Conservation (phyloP, 495 filamentous ascomycete species). For the Mycothermus thermophilus region DNA sequence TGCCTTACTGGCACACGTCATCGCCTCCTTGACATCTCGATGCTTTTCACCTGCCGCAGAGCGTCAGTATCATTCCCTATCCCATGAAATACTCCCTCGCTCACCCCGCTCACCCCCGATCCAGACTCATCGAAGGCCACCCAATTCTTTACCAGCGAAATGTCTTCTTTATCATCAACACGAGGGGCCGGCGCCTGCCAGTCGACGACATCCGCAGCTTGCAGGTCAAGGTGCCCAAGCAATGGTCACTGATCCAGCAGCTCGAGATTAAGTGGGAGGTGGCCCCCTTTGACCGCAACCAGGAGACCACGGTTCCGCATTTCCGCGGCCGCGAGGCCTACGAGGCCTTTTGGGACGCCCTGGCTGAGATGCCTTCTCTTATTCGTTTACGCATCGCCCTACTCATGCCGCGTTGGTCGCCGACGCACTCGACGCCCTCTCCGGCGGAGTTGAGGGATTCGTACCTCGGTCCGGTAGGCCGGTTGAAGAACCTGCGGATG, state of each 20-base stretch:
- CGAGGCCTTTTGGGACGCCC: constrained; percentile 9
- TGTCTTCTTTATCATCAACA: constrained; percentile 7
- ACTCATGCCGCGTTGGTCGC: background rate
- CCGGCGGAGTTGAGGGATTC: background rate
- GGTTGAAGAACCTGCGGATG: constrained; percentile 1
- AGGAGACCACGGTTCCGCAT: constrained; percentile 6
- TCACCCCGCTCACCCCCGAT: background rate
- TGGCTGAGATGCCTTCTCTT: constrained; percentile 8
- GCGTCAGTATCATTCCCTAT: too few species aligned
- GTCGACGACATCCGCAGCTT: constrained; percentile 8
- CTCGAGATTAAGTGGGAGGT: constrained; percentile 11
- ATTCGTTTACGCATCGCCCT: constrained; percentile 3
- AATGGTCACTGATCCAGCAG: constrained; percentile 5
- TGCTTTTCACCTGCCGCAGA: constrained; percentile 7
- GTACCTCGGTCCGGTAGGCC: constrained; percentile 5
- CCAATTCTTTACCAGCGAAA: constrained; percentile 8
- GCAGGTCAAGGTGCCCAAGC: constrained; percentile 7
- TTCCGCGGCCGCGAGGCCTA: constrained; percentile 4
- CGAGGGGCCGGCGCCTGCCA: background rate
- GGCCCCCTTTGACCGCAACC: constrained; percentile 3
- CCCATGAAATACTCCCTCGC: too few species aligned
- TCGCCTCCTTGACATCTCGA: constrained; percentile 2
- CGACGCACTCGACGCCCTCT: background rate
- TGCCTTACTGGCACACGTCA: constrained; percentile 4
- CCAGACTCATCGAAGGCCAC: constrained; percentile 4